A percentile compares a stretch with the other conserved stretches of the same genome.
Evolutionary conservation across 2,329 filamentous ascomycete genomes (phyloP).

Genomic region (Colletotrichum simmondsii): DNA sequence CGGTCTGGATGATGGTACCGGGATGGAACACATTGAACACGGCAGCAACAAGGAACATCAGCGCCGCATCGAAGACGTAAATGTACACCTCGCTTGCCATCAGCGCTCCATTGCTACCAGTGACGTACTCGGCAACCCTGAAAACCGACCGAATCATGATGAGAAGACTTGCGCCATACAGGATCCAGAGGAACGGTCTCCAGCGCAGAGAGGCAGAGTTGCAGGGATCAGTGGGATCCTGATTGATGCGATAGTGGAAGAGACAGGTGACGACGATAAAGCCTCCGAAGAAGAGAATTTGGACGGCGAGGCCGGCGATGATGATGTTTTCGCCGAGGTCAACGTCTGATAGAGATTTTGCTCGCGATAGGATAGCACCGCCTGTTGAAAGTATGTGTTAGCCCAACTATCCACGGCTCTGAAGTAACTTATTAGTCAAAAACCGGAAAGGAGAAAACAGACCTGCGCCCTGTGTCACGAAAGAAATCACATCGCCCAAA

Average conservation of each 20-base stretch:
- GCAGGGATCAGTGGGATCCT: slow-evolving; percentile 33
- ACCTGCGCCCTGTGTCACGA: slow-evolving; percentile 20
- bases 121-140: slow-evolving; percentile 57
- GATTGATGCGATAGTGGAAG: slow-evolving; percentile 49
- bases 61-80: slow-evolving; percentile 54
- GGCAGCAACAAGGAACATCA: slow-evolving; percentile 45
- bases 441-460: background rate
- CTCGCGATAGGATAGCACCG: background rate
- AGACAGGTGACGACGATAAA: slow-evolving; percentile 58
- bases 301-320: slow-evolving; percentile 60
- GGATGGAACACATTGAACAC: slow-evolving; percentile 39
- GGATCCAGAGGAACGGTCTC: slow-evolving; percentile 41
- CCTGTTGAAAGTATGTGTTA: background rate
- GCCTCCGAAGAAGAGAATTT: slow-evolving; percentile 61
- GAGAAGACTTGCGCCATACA: slow-evolving; percentile 45
- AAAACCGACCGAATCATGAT: slow-evolving; percentile 58
- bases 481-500: slow-evolving; percentile 28
- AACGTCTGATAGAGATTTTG: background rate
- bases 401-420: no score
- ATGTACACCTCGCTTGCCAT: slow-evolving; percentile 52
- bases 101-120: slow-evolving; percentile 51
- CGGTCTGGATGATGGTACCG: slow-evolving; percentile 8
- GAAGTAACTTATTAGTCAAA: background rate
- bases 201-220: slow-evolving; percentile 36
- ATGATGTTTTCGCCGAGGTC: slow-evolving; percentile 54